These are phyloP conservation scores for Sporothrix mexicana DNA, from an alignment of 2,329 filamentous ascomycete species.

Conservation along the genomic window DNA sequence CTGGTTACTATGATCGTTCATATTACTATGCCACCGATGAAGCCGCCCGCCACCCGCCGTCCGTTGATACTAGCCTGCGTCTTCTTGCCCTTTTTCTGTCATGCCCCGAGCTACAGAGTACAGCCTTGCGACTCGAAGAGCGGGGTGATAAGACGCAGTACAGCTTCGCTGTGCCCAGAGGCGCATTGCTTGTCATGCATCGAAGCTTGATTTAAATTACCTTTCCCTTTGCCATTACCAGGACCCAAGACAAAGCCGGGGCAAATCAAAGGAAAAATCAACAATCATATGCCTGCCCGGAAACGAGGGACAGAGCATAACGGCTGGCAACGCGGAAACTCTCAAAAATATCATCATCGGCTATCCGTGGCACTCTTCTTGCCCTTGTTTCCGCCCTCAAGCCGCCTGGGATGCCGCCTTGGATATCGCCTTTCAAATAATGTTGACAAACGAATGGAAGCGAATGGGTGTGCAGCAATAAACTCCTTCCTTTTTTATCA, in stretches of 20 bases:
- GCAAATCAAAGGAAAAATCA: not conserved
- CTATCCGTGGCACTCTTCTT: constrained; percentile 4
- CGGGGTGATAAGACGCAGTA: not conserved
- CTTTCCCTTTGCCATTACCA: too few species aligned
- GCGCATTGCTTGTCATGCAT: too few species aligned
- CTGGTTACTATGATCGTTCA: too few species aligned
- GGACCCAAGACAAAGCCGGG: too few species aligned
- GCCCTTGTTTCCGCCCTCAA: not conserved
- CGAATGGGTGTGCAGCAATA: constrained; percentile 29
- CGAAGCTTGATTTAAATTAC: too few species aligned
- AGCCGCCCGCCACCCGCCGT: not conserved
- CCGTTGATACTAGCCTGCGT: not conserved
- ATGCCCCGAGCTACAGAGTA: not conserved
- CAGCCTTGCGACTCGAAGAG: not conserved
- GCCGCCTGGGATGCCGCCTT: not conserved
- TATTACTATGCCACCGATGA: too few species aligned
- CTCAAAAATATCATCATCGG: not conserved
- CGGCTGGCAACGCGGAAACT: not conserved
- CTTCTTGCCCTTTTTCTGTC: not conserved
- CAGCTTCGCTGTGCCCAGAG: too few species aligned
- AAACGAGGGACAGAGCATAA: not conserved
- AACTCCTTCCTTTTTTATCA: constrained; percentile 32
- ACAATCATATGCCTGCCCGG: not conserved
- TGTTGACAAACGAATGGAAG: not conserved
- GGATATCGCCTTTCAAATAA: not conserved